phyloP scores from a whole-genome alignment of 2,329 filamentous ascomycete genomes.

The Anthostomella pinea region DNA sequence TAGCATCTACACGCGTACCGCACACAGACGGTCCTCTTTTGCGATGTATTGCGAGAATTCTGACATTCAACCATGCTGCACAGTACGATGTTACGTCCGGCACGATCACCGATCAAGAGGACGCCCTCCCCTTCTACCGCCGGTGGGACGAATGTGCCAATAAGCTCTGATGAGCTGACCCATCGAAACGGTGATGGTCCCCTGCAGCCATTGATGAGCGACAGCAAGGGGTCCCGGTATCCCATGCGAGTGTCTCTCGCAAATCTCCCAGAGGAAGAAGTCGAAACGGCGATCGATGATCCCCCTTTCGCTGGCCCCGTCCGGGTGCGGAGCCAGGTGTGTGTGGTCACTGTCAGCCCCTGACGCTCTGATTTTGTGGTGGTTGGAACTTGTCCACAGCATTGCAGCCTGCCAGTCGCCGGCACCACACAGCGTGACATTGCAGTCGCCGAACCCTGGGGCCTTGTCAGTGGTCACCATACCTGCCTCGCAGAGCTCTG shows the following conservation, averaged over 20 bases:
- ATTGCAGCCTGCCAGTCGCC: background rate
- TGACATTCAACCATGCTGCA: too few relatives aligned
- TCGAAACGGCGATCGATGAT: constrained; percentile 19
- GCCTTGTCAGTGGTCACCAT: background rate
- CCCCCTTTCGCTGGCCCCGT: constrained; percentile 16
- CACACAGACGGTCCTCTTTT: background rate
- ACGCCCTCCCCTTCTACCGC: too few relatives aligned
- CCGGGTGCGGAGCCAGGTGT: constrained; percentile 17
- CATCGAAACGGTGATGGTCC: too few relatives aligned
- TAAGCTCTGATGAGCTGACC: too few relatives aligned
- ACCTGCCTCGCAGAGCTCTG: constrained; percentile 6
- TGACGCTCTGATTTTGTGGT: background rate
- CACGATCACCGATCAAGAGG: too few relatives aligned
- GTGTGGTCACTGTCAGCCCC: constrained; percentile 4
- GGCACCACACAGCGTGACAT: constrained; percentile 16
- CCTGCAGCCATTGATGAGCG: background rate
- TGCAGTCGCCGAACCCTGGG: constrained; percentile 8
- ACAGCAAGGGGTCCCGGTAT: constrained; percentile 3
- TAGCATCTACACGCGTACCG: background rate
- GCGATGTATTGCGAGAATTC: too few relatives aligned
- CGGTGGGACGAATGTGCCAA: too few relatives aligned
- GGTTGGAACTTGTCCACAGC: constrained; percentile 7
- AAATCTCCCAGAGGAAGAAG: constrained; percentile 11
- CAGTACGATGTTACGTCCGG: too few relatives aligned
- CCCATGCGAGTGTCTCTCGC: constrained; percentile 5